A percentile compares a stretch with the other conserved stretches of the same genome.
Conservation (phyloP, 345 rosid species). For the Salix viminalis region DNA sequence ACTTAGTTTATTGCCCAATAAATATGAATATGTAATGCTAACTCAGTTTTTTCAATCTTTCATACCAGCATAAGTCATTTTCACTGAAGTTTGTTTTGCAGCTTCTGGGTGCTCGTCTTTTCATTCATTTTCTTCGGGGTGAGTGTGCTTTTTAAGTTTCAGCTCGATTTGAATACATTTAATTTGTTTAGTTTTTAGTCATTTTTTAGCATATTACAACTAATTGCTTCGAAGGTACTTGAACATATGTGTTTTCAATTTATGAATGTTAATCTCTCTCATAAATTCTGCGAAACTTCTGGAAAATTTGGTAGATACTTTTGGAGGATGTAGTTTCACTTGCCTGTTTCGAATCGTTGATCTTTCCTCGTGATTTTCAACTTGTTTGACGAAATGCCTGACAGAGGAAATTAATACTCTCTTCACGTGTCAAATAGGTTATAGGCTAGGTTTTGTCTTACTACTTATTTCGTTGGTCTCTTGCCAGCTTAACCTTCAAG, state of each 20-base stretch:
- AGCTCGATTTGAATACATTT: neutral
- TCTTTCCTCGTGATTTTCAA: neutral
- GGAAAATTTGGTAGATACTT: neutral
- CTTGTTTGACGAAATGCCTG: slow-evolving; percentile 4
- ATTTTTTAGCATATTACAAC: neutral
- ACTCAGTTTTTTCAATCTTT: neutral
- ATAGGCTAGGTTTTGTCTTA: neutral
- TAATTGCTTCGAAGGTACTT: neutral
- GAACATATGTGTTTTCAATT: neutral
- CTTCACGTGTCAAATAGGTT: slow-evolving; percentile 3
- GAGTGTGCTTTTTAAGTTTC: neutral
- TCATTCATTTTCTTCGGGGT: neutral
- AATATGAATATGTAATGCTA: neutral
- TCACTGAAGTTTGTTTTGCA: neutral
- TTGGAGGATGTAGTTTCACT: slow-evolving; percentile 4
- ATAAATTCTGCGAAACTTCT: neutral
- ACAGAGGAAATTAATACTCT: neutral
- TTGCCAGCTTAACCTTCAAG: slow-evolving; percentile 6
- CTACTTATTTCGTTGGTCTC: neutral
- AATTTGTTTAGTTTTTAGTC: neutral
- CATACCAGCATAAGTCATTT: neutral
- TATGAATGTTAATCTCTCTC: neutral
- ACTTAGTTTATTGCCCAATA: neutral
- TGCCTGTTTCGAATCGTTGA: neutral
- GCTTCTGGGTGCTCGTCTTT: neutral